phyloP scores from a whole-genome alignment of 1,284 basidiomycete genomes.

The Leccinum pachyderme region DNA sequence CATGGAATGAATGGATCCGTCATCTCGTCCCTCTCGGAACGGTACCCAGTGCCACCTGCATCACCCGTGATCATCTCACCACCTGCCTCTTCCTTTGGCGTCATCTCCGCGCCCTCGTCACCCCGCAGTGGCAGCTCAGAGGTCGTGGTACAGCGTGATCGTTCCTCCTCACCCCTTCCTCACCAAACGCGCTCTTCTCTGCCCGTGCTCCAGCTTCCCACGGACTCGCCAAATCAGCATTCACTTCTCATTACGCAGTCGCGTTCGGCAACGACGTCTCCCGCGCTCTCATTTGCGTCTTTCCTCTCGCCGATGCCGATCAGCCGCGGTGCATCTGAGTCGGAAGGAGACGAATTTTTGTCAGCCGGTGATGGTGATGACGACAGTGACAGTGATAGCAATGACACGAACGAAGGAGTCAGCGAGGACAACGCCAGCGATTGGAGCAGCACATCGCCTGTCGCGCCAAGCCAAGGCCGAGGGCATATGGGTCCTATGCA shows the following conservation, averaged over 20 bases:
- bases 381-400: background rate
- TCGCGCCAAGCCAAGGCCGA: background rate
- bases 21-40: slow-evolving; percentile 32
- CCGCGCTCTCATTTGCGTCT: slow-evolving; percentile 21
- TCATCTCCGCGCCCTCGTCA: slow-evolving; percentile 28
- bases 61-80: slow-evolving; percentile 31
- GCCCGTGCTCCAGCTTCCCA: slow-evolving; percentile 20
- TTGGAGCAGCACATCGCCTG: slow-evolving; percentile 12
- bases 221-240: background rate
- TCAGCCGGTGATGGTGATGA: slow-evolving; percentile 22
- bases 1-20: slow-evolving; percentile 8
- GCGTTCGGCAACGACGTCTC: slow-evolving; percentile 13
- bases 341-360: slow-evolving; percentile 29
- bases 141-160: slow-evolving; percentile 10
- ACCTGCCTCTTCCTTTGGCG: slow-evolving; percentile 19
- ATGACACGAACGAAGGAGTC: background rate
- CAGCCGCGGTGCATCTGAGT: slow-evolving; percentile 21
- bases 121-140: slow-evolving; percentile 20
- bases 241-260: slow-evolving; percentile 5
- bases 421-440: slow-evolving; percentile 4
- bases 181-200: background rate
- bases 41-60: slow-evolving; percentile 31
- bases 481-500: background rate
- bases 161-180: background rate
- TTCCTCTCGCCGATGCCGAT: slow-evolving; percentile 27